These are phyloP conservation scores for Populus ilicifolia DNA, from an alignment of 345 rosid species.

Conservation along the genomic window DNA sequence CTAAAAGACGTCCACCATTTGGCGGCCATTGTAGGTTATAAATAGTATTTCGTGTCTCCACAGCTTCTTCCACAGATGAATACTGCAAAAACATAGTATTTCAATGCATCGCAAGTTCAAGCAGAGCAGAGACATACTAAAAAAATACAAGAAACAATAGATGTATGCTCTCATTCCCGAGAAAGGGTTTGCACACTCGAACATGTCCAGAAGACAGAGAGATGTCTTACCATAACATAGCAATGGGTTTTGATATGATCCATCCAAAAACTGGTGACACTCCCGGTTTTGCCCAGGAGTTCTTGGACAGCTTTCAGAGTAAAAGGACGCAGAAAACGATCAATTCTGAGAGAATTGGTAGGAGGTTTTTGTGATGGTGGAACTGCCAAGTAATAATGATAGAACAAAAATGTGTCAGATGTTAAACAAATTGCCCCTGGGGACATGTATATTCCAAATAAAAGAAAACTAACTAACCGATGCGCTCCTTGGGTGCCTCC, in stretches of 20 bases:
- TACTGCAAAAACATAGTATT: slow-evolving; percentile 53
- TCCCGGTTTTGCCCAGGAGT: slow-evolving; percentile 85
- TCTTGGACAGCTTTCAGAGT: slow-evolving; percentile 97
- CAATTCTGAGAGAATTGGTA: slow-evolving; percentile 79
- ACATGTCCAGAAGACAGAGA: neutral
- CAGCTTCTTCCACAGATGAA: slow-evolving; percentile 79
- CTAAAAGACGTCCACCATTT: slow-evolving; percentile 82
- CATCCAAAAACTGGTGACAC: slow-evolving; percentile 85
- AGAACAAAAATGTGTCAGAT: slow-evolving; percentile 5
- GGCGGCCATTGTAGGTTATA: slow-evolving; percentile 93
- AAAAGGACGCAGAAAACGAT: slow-evolving; percentile 89
- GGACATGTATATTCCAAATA: neutral
- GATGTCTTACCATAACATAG: slow-evolving; percentile 69
- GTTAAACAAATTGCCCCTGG: neutral
- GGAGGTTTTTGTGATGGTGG: slow-evolving; percentile 78
- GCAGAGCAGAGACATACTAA: neutral
- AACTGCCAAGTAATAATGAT: slow-evolving; percentile 45
- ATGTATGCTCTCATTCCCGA: neutral
- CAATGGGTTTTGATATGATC: slow-evolving; percentile 97
- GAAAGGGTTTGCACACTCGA: neutral
- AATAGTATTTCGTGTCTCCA: slow-evolving; percentile 78
- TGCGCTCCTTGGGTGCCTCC: slow-evolving; percentile 72
- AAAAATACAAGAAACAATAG: neutral
- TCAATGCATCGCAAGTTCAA: neutral
- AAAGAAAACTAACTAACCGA: slow-evolving; percentile 50